Evolutionary conservation across 208 protist species (phyloP).

Genomic region (Wallacemonas sp.): DNA sequence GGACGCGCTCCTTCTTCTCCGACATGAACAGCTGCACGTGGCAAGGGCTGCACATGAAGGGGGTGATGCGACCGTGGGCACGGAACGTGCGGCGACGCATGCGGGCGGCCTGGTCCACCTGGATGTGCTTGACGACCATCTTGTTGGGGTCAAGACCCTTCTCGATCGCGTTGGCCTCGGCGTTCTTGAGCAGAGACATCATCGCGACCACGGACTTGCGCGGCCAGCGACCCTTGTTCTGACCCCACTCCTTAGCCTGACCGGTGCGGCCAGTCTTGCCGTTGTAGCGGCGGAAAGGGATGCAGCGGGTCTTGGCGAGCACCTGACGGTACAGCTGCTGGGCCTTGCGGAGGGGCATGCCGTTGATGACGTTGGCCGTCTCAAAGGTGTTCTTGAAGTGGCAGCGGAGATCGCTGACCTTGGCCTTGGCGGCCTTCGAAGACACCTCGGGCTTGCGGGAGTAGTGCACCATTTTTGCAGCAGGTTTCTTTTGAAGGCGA

Average conservation of each 20-base stretch:
- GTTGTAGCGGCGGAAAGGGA: constrained; percentile 95
- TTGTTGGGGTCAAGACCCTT: constrained; percentile 92
- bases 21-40: constrained; percentile 87
- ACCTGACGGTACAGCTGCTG: constrained; percentile 94
- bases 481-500: constrained; percentile 20
- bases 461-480: constrained; percentile 85
- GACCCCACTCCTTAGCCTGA: constrained; percentile 93
- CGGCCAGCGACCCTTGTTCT: constrained; percentile 94
- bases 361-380: constrained; percentile 92
- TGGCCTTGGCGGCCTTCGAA: constrained; percentile 87
- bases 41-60: constrained; percentile 94
- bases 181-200: constrained; percentile 93
- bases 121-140: constrained; percentile 94
- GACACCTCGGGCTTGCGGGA: constrained; percentile 91
- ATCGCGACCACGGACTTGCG: constrained; percentile 94
- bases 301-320: constrained; percentile 93
- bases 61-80: constrained; percentile 94
- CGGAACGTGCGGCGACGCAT: constrained; percentile 95
- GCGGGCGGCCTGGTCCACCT: constrained; percentile 90
- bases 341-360: constrained; percentile 92
- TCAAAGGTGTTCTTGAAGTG: constrained; percentile 96
- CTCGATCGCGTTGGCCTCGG: constrained; percentile 88
- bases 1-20: constrained; percentile 83
- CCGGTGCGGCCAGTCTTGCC: constrained; percentile 91
- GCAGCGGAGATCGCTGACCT: constrained; percentile 91